phyloP scores from a whole-genome alignment of 1,284 basidiomycete genomes.

The Trichosporon sp. region DNA sequence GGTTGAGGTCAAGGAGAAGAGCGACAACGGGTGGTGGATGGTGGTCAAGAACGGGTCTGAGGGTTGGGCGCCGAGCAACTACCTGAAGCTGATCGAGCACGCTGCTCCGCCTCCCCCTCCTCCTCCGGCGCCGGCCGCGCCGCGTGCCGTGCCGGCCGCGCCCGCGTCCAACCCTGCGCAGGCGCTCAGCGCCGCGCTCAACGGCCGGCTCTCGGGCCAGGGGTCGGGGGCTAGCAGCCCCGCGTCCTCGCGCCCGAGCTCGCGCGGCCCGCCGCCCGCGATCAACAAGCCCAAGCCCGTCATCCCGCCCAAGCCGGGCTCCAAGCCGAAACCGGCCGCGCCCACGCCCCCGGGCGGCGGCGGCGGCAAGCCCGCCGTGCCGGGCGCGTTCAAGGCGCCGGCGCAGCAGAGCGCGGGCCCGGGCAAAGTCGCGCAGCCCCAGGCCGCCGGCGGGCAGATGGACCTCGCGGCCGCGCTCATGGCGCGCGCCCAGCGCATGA shows the following conservation, averaged over 20 bases:
- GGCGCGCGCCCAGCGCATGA: slow-evolving; percentile 25
- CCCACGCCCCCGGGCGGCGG: slow-evolving; percentile 15
- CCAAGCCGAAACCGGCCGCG: slow-evolving; percentile 28
- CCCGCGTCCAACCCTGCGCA: slow-evolving; percentile 54
- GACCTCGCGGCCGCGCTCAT: slow-evolving; percentile 65
- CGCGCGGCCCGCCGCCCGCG: slow-evolving; percentile 44
- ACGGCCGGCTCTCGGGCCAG: slow-evolving; percentile 31
- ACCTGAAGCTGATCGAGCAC: slow-evolving; percentile 68
- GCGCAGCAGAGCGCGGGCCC: slow-evolving; percentile 27
- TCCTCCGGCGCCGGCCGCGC: slow-evolving; percentile 56
- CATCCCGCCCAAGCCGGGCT: slow-evolving; percentile 51
- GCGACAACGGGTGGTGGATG: slow-evolving; percentile 94
- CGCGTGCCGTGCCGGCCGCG: slow-evolving; percentile 48
- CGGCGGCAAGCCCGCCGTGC: slow-evolving; percentile 37
- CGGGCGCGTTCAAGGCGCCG: slow-evolving; percentile 30
- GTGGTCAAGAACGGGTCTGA: slow-evolving; percentile 78
- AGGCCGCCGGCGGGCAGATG: slow-evolving; percentile 60
- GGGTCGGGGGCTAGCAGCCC: slow-evolving; percentile 60
- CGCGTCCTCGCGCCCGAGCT: slow-evolving; percentile 56
- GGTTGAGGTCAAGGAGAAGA: slow-evolving; percentile 89
- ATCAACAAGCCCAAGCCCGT: slow-evolving; percentile 52
- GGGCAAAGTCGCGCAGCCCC: slow-evolving; percentile 49
- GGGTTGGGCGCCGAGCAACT: slow-evolving; percentile 95
- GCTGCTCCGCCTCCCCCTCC: slow-evolving; percentile 63
- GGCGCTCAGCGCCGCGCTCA: slow-evolving; percentile 15